Percentiles rank a stretch among this genome's conserved stretches.
Conservation (phyloP, 495 filamentous ascomycete genomes). For the Pseudomonodictys pantanalensis region DNA sequence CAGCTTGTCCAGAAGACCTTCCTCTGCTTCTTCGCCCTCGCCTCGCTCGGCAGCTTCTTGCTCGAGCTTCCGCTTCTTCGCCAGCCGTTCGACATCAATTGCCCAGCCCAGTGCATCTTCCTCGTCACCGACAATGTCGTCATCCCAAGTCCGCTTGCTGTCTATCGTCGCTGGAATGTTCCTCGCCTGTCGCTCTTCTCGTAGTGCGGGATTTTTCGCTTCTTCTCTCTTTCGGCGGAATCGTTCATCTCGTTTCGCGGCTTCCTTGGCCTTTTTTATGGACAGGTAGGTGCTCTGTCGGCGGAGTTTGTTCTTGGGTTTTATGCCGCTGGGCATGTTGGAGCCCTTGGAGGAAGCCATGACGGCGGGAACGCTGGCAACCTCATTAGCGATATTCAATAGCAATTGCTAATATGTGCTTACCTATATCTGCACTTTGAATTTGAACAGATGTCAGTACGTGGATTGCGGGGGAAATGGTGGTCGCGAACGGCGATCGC, state of each 20-base stretch:
- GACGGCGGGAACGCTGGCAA: too few relatives aligned
- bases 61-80: constrained; percentile 54
- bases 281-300: constrained; percentile 72
- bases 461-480: background rate
- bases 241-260: constrained; percentile 69
- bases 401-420: too few relatives aligned
- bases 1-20: constrained; percentile 51
- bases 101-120: constrained; percentile 59
- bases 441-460: too few relatives aligned
- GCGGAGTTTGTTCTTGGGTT: constrained; percentile 65
- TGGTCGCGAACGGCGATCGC: background rate
- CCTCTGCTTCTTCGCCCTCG: constrained; percentile 45
- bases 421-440: too few relatives aligned
- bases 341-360: constrained; percentile 38
- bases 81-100: constrained; percentile 69
- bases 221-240: constrained; percentile 80
- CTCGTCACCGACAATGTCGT: constrained; percentile 71
- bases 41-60: constrained; percentile 15
- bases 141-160: constrained; percentile 85
- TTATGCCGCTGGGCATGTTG: constrained; percentile 18
- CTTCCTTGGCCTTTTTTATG: constrained; percentile 70
- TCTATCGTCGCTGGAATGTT: constrained; percentile 86
- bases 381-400: too few relatives aligned
- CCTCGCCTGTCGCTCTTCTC: constrained; percentile 63
- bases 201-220: constrained; percentile 73